Conservation (phyloP, 768 basidiomycete species). For the Mycena crocata region DNA sequence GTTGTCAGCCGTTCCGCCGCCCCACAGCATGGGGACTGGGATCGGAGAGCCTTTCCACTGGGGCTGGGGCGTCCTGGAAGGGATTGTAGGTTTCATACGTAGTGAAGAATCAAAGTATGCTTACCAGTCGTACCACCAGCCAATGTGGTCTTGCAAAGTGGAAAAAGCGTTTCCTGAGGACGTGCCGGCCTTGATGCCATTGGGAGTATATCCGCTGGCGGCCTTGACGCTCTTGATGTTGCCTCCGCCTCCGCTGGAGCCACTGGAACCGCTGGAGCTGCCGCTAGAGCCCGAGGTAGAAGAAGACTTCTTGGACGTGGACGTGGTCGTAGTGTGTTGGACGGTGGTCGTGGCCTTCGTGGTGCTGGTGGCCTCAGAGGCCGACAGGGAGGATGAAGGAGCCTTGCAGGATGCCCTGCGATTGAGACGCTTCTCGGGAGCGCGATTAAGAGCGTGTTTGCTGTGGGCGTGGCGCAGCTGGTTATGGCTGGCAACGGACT, state of each 20-base stretch:
- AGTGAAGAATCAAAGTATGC: slow-evolving; percentile 11
- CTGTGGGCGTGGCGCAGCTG: slow-evolving; percentile 7
- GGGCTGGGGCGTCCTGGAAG: slow-evolving; percentile 53
- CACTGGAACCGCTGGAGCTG: neutral
- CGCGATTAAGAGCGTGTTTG: neutral
- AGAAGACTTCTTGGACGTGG: slow-evolving; percentile 1
- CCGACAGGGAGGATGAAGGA: slow-evolving; percentile 3
- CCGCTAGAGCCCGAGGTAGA: slow-evolving; percentile 3
- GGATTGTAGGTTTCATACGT: neutral
- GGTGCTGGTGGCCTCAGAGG: neutral
- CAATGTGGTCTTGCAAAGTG: slow-evolving; percentile 54
- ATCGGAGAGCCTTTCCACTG: slow-evolving; percentile 53
- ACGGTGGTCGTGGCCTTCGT: neutral
- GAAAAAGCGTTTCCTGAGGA: slow-evolving; percentile 58
- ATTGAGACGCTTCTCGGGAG: slow-evolving; percentile 2
- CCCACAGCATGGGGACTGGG: slow-evolving; percentile 62
- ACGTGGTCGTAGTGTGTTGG: slow-evolving; percentile 8
- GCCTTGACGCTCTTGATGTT: slow-evolving; percentile 24
- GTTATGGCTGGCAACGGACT: slow-evolving; percentile 10
- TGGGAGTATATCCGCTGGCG: slow-evolving; percentile 48
- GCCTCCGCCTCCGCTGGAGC: slow-evolving; percentile 1
- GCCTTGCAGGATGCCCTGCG: slow-evolving; percentile 22
- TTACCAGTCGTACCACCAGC: slow-evolving; percentile 64
- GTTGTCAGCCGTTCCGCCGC: slow-evolving; percentile 51
- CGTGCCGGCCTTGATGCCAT: slow-evolving; percentile 59